These are phyloP conservation scores for Xanthoconium purpureum DNA, from an alignment of 768 basidiomycete species.

Conservation along the genomic window DNA sequence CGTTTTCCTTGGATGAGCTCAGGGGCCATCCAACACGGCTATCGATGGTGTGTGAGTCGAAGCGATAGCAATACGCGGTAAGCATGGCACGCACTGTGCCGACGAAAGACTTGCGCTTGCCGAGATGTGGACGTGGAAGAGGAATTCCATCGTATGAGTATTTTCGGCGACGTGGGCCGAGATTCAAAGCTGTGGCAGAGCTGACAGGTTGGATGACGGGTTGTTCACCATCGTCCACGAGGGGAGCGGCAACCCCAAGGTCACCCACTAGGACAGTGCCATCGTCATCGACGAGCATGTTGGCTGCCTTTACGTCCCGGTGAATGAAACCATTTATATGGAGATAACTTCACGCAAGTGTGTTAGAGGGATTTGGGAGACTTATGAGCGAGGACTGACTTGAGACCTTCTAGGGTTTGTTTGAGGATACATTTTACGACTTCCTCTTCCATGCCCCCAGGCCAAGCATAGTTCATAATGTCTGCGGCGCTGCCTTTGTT, in stretches of 20 bases:
- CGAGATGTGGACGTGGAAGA: slow-evolving; percentile 43
- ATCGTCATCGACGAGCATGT: slow-evolving; percentile 87
- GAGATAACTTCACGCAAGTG: slow-evolving; percentile 55
- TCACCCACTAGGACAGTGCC: slow-evolving; percentile 90
- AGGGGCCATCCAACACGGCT: slow-evolving; percentile 98
- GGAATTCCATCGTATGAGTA: not conserved
- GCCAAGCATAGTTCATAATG: slow-evolving; percentile 80
- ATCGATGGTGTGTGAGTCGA: slow-evolving; percentile 3
- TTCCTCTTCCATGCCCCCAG: slow-evolving; percentile 89
- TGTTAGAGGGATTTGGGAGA: not conserved
- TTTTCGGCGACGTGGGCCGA: slow-evolving; percentile 27
- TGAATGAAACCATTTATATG: slow-evolving; percentile 91
- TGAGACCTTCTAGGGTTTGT: slow-evolving; percentile 85
- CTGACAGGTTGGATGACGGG: slow-evolving; percentile 26
- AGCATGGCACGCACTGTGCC: slow-evolving; percentile 61
- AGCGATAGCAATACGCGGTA: not conserved
- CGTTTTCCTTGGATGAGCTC: slow-evolving; percentile 83
- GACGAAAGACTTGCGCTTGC: slow-evolving; percentile 90
- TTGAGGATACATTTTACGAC: slow-evolving; percentile 80
- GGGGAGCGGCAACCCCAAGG: slow-evolving; percentile 86
- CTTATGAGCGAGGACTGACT: slow-evolving; percentile 45
- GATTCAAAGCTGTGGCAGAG: slow-evolving; percentile 33
- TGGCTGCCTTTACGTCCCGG: slow-evolving; percentile 91
- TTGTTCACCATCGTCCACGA: slow-evolving; percentile 61
- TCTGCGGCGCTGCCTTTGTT: slow-evolving; percentile 84